Evolutionary conservation across 169 alveolate genomes (phyloP), one percentile per base, ranked within the genome.

Genomic region (Cryptosporidium ryanae): DNA sequence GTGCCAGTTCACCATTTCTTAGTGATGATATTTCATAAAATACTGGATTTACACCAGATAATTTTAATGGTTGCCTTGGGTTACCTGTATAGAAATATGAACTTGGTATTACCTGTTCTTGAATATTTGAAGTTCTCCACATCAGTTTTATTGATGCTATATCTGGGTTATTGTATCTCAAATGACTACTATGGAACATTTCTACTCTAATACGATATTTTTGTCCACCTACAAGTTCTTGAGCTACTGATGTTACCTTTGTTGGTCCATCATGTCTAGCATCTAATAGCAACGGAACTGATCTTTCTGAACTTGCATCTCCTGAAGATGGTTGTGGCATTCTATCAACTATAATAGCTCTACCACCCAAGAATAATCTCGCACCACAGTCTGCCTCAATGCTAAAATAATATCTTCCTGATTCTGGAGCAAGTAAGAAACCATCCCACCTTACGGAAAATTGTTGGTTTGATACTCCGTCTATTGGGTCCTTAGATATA

Each of bases 381-480:
- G 93, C 92, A 34, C 96, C 96, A 43, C 95, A 95, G 71, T 94
- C 97, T 55, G 96, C 96, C 18, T 91, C 93, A 0, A 93, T 82
- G 54, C 82, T 84, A 52, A 95, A 91, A 52, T 92, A 90, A 65
- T 94, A 94, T 25, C 90, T 84, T 34, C 92, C 97, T 13, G 97
- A 82, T 23, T 91, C 90, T 1, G 97, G 96, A 12, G 92, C 92
- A 59, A 84, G 83, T 65, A 95, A 43, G 84, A 91, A 95, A 38
- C 97, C 97, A 61, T 95, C 97, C 92, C 95, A 93, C 25, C 97
- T 89, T 6, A 93, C 91, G n/a, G 97, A 95, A 57, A 92, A 95
- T 44, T 93, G 87, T 44, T 93, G 93, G 18, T 96, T 92, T 64
- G 95, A 63, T 13, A 95, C 71, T 32, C 95, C 96, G 12, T 91